Evolutionary conservation across 1,139 yeast species (phyloP).

Genomic region (Taphrina populina): DNA sequence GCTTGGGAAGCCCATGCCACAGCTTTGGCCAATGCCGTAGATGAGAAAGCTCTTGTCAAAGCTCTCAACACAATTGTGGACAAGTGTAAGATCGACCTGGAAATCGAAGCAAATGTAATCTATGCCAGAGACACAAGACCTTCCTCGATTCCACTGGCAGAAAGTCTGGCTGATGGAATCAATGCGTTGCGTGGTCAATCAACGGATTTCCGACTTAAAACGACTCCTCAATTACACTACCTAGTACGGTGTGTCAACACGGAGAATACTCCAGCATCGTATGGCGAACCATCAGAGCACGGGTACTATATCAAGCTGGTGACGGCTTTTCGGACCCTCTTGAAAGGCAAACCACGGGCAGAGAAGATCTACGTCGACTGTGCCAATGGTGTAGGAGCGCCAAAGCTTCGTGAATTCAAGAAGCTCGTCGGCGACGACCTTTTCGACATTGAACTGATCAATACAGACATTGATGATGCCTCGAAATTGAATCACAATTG

Average conservation of each 20-base stretch:
- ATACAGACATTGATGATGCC: slow-evolving; percentile 60
- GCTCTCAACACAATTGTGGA: slow-evolving; percentile 42
- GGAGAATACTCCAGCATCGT: slow-evolving; percentile 46
- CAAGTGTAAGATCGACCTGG: slow-evolving; percentile 50
- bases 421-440: slow-evolving; percentile 47
- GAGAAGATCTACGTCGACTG: slow-evolving; percentile 45
- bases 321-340: slow-evolving; percentile 46
- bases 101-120: slow-evolving; percentile 49
- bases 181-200: slow-evolving; percentile 51
- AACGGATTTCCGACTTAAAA: slow-evolving; percentile 65
- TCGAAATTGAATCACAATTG: slow-evolving; percentile 67
- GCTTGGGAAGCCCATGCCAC: slow-evolving; percentile 86
- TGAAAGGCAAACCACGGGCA: slow-evolving; percentile 40
- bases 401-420: slow-evolving; percentile 58
- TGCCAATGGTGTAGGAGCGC: slow-evolving; percentile 96
- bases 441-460: slow-evolving; percentile 54
- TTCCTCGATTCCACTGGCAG: slow-evolving; percentile 67
- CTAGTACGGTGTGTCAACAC: slow-evolving; percentile 68
- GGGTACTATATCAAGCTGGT: slow-evolving; percentile 74
- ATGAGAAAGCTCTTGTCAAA: slow-evolving; percentile 46
- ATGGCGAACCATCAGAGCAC: slow-evolving; percentile 62
- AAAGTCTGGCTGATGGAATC: slow-evolving; percentile 69
- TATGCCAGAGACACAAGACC: slow-evolving; percentile 59
- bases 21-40: slow-evolving; percentile 65
- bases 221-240: slow-evolving; percentile 95